A percentile compares a stretch with the other conserved stretches of the same genome.
phyloP scores from a whole-genome alignment of 192 early-diverging fungal species.

The Rhizoclosmatium globosum region DNA sequence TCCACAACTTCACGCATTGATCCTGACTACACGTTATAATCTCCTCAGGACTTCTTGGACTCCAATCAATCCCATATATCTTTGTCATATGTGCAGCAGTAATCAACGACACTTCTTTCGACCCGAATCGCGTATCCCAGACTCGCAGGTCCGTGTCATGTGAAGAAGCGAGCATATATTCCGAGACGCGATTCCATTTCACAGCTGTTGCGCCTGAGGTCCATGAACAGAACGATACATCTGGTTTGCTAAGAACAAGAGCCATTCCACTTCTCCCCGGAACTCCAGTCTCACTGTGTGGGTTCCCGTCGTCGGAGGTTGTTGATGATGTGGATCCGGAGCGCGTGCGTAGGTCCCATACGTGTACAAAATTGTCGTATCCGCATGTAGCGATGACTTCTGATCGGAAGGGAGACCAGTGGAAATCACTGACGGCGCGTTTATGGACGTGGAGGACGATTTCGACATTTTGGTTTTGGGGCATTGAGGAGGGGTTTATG shows the following conservation, averaged over 20 bases:
- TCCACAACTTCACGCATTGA: slow-evolving; percentile 81
- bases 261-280: slow-evolving; percentile 16
- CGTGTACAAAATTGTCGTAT: slow-evolving; percentile 75
- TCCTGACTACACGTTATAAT: slow-evolving; percentile 88
- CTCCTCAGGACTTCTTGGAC: slow-evolving; percentile 70
- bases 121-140: slow-evolving; percentile 79
- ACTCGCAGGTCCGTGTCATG: slow-evolving; percentile 84
- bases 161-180: slow-evolving; percentile 81
- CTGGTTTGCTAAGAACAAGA: slow-evolving; percentile 56
- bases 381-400: slow-evolving; percentile 73
- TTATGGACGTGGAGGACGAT: slow-evolving; percentile 31
- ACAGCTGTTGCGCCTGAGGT: slow-evolving; percentile 88
- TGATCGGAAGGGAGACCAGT: slow-evolving; percentile 73
- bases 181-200: slow-evolving; percentile 82
- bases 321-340: slow-evolving; percentile 21
- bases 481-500: neutral
- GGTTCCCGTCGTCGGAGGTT: neutral
- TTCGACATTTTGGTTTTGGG: slow-evolving; percentile 32
- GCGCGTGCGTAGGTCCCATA: slow-evolving; percentile 78
- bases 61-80: slow-evolving; percentile 92
- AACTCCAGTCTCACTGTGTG: slow-evolving; percentile 22
- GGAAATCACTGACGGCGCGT: slow-evolving; percentile 75
- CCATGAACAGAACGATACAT: slow-evolving; percentile 81
- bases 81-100: slow-evolving; percentile 13
- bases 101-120: slow-evolving; percentile 4